Base-by-base conservation (phyloP, 768 basidiomycete genomes). In the Psilocybe tampanensis region DNA sequence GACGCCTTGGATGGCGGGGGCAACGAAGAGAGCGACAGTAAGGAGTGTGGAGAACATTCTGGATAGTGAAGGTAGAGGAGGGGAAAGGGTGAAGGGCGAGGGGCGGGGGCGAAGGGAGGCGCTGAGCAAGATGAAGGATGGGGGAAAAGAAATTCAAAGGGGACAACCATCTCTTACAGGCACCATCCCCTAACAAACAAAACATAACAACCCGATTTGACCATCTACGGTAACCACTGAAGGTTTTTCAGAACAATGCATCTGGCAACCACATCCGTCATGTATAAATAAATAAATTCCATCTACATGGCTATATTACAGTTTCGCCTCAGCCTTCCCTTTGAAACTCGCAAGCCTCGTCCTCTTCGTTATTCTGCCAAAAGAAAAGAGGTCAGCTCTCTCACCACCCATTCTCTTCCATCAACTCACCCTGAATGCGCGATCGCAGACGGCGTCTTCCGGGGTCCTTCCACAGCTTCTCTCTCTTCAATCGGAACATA, bases 1-100 rank as follows among this genome's bases (percentile, higher is more conserved):
- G 53, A 76, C 85, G 67, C 74, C 75, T 60, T 68, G 76, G 66
- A 83, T 64, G 70, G 80, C 80, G 70, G 86, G 74, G 63, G 76
- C 68, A 67, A 80, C 72, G 76, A 91, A 73, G 86, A 92, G 83
- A 66, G 88, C 78, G 75, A 83, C 69, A 58, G 81, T 80, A 90
- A 90, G 50, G 89, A 92, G 74, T 75, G 91, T 89, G 77, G 84
- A 75, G 82, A 86, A 86, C 91, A 92, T 93, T 73, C 71, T 81
- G 72, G 64, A 60, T 50, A 43, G 47, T 36, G 68, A 56, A 21
- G 66, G 69, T 65, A 64, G 60, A 44, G 44, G 59, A 47, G 62
- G 66, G 61, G 55, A 68, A 70, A 70, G 67, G 64, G 9, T 29
- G 32, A 69, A 69, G 61, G 64, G 63, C 60, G 55, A 66, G 65